Percentiles rank a stretch among this genome's conserved stretches.
phyloP scores from a whole-genome alignment of 306 rosid genomes.

The Elaeagnus macrophylla region DNA sequence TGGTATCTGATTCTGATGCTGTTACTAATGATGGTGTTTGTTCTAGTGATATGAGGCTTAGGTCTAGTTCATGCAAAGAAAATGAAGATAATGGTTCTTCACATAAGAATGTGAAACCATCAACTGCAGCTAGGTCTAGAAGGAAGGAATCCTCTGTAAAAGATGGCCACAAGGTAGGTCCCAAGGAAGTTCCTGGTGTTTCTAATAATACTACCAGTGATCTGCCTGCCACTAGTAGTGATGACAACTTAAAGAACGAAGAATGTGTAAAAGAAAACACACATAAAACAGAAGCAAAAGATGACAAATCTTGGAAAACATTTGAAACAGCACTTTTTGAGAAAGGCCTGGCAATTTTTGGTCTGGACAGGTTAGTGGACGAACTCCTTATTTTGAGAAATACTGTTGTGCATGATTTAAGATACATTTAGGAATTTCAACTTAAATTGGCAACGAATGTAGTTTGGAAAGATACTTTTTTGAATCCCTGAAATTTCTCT shows the following conservation, averaged over 20 bases:
- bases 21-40: constrained; percentile 46
- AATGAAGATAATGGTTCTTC: constrained; percentile 35
- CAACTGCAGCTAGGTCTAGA: constrained; percentile 31
- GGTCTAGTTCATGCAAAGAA: constrained; percentile 35
- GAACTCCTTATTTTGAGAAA: constrained; percentile 9
- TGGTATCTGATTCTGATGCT: constrained; percentile 74
- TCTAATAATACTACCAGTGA: constrained; percentile 49
- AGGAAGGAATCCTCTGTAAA: constrained; percentile 29
- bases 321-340: constrained; percentile 83
- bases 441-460: constrained; percentile 7
- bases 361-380: constrained; percentile 73
- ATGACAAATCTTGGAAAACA: constrained; percentile 73
- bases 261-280: constrained; percentile 61
- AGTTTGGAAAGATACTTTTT: constrained; percentile 17
- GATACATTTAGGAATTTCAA: constrained; percentile 5
- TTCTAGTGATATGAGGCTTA: constrained; percentile 34
- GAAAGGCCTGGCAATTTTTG: constrained; percentile 88
- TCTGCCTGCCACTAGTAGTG: constrained; percentile 45
- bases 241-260: constrained; percentile 62
- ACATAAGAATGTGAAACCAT: constrained; percentile 31
- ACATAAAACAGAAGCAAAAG: constrained; percentile 48
- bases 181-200: constrained; percentile 44
- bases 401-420: constrained; percentile 2
- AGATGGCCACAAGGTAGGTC: constrained; percentile 28
- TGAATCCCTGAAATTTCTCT: not conserved